These are phyloP conservation scores for Kwoniella sp. DNA, from an alignment of 768 basidiomycete species.

Conservation along the genomic window DNA sequence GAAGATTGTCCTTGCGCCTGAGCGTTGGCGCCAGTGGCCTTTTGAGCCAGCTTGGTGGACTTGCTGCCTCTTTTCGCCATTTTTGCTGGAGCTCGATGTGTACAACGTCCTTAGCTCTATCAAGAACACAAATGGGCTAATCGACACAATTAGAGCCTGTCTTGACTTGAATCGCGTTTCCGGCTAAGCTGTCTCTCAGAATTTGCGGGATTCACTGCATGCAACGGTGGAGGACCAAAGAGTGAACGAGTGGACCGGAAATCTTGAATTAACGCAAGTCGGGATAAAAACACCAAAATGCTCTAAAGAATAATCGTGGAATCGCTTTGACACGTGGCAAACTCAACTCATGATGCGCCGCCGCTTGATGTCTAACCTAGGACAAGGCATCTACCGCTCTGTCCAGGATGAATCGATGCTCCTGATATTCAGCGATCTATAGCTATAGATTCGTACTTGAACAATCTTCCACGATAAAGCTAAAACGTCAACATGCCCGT, in stretches of 20 bases:
- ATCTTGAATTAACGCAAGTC: not conserved
- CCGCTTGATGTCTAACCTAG: too few relatives aligned
- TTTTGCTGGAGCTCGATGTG: too few relatives aligned
- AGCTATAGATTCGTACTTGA: too few relatives aligned
- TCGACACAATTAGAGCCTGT: too few relatives aligned
- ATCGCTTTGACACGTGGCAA: not conserved
- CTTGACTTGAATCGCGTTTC: too few relatives aligned
- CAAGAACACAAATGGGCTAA: too few relatives aligned
- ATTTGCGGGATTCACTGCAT: not conserved
- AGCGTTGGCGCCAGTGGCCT: conserved; percentile 11
- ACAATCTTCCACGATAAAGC: not conserved
- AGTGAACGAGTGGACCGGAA: conserved; percentile 4
- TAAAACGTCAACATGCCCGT: conserved; percentile 22
- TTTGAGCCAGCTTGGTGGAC: conserved; percentile 22
- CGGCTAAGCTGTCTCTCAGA: not conserved
- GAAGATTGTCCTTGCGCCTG: not conserved
- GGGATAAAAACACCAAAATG: conserved; percentile 2
- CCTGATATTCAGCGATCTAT: too few relatives aligned
- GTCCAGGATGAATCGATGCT: not conserved
- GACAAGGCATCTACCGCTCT: too few relatives aligned
- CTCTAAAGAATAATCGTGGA: not conserved
- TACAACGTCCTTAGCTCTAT: too few relatives aligned
- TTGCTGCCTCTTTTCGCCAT: conserved; percentile 27
- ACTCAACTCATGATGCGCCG: not conserved
- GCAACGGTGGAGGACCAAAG: not conserved